Evolutionary conservation across 2,329 filamentous ascomycete genomes (phyloP), one percentile per base, ranked within the genome.

Genomic region (Nannizzia gypsea): DNA sequence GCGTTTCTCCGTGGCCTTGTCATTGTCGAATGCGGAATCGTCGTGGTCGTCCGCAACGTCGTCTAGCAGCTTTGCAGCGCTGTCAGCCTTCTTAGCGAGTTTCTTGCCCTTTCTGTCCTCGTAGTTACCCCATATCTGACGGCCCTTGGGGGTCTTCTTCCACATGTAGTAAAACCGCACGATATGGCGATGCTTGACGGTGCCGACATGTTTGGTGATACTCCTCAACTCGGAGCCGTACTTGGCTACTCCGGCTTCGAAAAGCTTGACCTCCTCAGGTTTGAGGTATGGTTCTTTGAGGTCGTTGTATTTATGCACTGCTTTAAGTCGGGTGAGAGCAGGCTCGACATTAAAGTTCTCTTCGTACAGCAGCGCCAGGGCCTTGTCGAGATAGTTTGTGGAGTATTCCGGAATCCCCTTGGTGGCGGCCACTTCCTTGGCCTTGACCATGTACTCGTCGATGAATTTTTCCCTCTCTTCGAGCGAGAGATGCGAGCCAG

Each of bases 151-250:
- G 0, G 90, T 90, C 74, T 97, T 97, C 76, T 99, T 99, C 93
- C 93, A 99, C 65, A 89, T 89, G 71, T 99, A 99, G 74, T 97
- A 99, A 70, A 88, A 95, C 2, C 93, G 88, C 26, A 95, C 90
- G 63, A 96, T 87, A 61, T 89, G 83, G 57, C 86, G 85, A 63
- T 90, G 85, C 44, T 83, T 84, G 66, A 93, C 83, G 0, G 86
- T 89, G n/a, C 75, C 74, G 67, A 96, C 89, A 71, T 96, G 88
- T 66, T 88, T 85, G 64, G 86, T 90, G 62, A 97, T 87, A 54
- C 82, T 81, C 65, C 89, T 83, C 67, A 95, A 84, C 73, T 99
- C 93, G 0, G 92, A 96, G 22, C 93, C 93, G 69, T 87, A 95
- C 70, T 93, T 96, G 54, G 83, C 77, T 9, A 99, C 89, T 44